Evolutionary conservation across 176 grass and related monocot genomes (phyloP).

Genomic region (Eleusine coracana): DNA sequence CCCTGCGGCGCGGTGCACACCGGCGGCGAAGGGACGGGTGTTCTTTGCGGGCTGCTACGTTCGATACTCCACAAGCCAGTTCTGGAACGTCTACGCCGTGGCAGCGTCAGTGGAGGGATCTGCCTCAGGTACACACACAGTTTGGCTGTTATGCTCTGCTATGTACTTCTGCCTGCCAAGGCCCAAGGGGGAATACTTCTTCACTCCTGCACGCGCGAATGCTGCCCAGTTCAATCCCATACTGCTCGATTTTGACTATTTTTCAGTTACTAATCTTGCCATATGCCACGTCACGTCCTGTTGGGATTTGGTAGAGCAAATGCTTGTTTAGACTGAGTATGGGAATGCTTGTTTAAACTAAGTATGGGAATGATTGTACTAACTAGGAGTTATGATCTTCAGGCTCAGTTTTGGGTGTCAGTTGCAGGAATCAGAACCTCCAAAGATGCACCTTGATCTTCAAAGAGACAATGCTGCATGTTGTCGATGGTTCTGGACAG

Average conservation of each 20-base stretch:
- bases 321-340: not conserved
- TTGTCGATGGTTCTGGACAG: slow-evolving; percentile 34
- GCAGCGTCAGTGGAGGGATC: slow-evolving; percentile 40
- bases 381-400: too few relatives aligned
- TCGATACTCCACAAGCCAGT: slow-evolving; percentile 65
- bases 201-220: not conserved
- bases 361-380: too few relatives aligned
- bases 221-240: not conserved
- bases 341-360: too few relatives aligned
- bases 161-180: not conserved
- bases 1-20: slow-evolving; percentile 52
- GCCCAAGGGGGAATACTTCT: not conserved
- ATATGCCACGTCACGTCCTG: not conserved
- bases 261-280: not conserved
- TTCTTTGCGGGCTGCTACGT: slow-evolving; percentile 76
- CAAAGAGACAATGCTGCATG: not conserved
- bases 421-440: slow-evolving; percentile 6
- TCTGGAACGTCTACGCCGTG: slow-evolving; percentile 65
- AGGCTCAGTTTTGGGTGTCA: not conserved
- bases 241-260: slow-evolving; percentile 17
- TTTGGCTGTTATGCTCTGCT: not conserved
- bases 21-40: slow-evolving; percentile 65
- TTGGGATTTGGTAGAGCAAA: slow-evolving; percentile 4
- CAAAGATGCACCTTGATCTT: not conserved
- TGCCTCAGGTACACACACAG: slow-evolving; percentile 35